Evolutionary conservation across 2,329 filamentous ascomycete genomes (phyloP), one percentile per base, ranked within the genome.

Genomic region (Colletotrichum euphorbiae): DNA sequence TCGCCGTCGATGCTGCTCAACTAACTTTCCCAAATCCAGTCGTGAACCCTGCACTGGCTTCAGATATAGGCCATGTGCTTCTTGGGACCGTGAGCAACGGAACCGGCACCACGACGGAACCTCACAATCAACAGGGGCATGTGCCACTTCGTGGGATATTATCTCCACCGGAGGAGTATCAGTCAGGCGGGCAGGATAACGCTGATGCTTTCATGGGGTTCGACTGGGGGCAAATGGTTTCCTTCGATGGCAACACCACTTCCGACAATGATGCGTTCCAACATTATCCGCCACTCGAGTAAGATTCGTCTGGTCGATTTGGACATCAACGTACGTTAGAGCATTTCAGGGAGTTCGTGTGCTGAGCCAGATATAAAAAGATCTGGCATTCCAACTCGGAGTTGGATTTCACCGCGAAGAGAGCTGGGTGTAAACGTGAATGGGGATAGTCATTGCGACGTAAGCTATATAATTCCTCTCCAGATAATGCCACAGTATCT

Each of bases 381-480:
- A 28, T 28, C 28, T 8, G 28, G 28, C 28, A 28, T 28, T 7
- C 28, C 28, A 28, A 28, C 28, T 6, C 7, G 28, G 24, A 28
- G 21, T 51, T 51, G 13, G 17, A 33, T 15, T 11, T 52, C 6
- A 31, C 9, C 8, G 28, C 28, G 33, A 31, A 36, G 9, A 17
- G 17, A 28, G 48, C 15, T 12, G 36, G 28, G 12, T 52, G 6
- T n/a, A 31, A 17, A 52, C 13, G 21, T n/a, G 24, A 58, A 9
- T 31, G 36, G 50, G 42, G n/a, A n/a, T 42, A 43, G 51, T 62
- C 56, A 57, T 67, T 67, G 67, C 56, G 51, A 67, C 60, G 28
- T 46, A 46, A 45, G 31, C 19, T 33, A 60, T 69, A 55, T 13
- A 54, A 7, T 21, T 58, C 36, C 13, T 19, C 19, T 42, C 24